Evolutionary conservation across 805 yeast genomes (phyloP), one percentile per base, ranked within the genome.

Genomic region (Diddensiella caesifluorescens): DNA sequence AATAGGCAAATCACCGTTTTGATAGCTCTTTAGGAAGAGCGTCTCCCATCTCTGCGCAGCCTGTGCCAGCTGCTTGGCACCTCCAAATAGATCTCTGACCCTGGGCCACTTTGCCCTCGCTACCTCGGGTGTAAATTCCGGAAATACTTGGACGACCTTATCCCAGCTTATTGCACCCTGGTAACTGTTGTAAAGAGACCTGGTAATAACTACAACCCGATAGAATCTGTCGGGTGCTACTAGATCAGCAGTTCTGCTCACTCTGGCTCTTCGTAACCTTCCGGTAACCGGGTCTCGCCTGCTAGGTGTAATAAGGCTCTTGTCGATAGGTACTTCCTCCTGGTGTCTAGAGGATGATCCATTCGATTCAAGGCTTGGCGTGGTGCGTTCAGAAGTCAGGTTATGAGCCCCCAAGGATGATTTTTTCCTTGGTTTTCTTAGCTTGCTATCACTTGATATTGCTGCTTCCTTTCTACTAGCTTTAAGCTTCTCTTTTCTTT

Each of bases 81-180:
- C 92, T 28, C 80, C 75, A 71, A 46, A 73, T 69, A 51, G 67
- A 54, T 75, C 73, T 32, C 85, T 70, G 5, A 83, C 69, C 15
- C 74, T 67, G 1, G 82, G 76, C 96, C 96, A 89, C 45, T 75
- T 79, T 38, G 75, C 74, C 48, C 70, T 71, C 21, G 81, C 61
- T 7, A 69, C 64, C 5, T 69, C 74, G 1, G 73, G 63, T 0
- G 67, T 58, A 31, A 57, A 51, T 13, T 59, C 70, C 4, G 63
- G 68, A 35, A 83, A 73, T 4, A 75, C 57, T 0, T 53, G 55
- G 0, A 81, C 68, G 4, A 88, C 77, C 26, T 69, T 60, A 0
- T 69, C 71, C 83, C 94, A 88, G 45, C 77, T 79, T 28, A 84
- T 80, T 4, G 64, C 61, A 12, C 75, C 75, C 33, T 74, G 69